Evolutionary conservation across 192 early-diverging fungal species (phyloP).

Genomic region (Backusella australiensis): DNA sequence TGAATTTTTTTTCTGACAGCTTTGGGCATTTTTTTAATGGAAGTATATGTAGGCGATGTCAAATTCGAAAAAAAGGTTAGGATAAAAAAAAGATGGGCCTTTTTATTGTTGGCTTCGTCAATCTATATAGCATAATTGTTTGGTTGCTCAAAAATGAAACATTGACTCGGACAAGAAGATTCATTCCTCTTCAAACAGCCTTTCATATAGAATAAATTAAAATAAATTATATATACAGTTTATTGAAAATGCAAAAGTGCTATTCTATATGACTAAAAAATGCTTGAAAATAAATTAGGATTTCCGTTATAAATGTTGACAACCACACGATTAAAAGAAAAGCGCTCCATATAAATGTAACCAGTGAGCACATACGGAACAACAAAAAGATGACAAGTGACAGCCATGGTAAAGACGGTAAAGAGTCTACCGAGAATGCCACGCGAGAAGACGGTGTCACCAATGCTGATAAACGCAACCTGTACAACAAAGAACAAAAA

Average conservation of each 20-base stretch:
- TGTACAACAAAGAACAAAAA: slow-evolving; percentile 15
- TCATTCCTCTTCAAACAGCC: no score
- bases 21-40: no score
- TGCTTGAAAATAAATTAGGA: background rate
- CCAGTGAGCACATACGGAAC: slow-evolving; percentile 15
- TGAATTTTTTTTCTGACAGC: no score
- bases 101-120: no score
- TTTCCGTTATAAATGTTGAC: background rate
- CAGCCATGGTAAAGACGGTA: background rate
- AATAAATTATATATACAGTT: background rate
- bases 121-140: no score
- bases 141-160: no score
- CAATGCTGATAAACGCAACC: background rate
- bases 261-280: background rate
- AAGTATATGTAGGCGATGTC: no score
- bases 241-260: background rate
- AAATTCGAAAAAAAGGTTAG: no score
- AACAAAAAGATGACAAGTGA: slow-evolving; percentile 15
- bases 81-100: no score
- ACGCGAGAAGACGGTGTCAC: background rate
- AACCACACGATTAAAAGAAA: slow-evolving; percentile 6
- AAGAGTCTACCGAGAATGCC: background rate
- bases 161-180: no score
- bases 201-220: background rate
- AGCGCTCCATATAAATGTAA: slow-evolving; percentile 13